Conservation (phyloP, 768 basidiomycete species). For the Panaeolus papilionaceus region DNA sequence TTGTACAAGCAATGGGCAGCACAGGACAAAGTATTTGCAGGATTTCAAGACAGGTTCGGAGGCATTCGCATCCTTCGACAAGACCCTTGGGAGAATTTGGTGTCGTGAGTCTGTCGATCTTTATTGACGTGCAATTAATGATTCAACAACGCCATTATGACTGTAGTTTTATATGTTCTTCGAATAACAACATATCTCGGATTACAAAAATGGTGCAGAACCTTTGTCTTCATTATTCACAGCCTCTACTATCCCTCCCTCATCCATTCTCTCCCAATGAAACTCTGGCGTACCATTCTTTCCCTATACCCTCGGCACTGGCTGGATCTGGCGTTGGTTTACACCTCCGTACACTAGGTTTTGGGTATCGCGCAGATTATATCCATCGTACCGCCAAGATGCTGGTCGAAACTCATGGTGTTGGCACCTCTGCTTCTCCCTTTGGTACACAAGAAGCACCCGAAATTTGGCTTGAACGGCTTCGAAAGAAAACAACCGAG, state of each 20-base stretch:
- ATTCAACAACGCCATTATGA: neutral
- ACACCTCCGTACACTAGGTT: constrained; percentile 82
- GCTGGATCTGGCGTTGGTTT: constrained; percentile 60
- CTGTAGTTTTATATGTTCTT: constrained; percentile 93
- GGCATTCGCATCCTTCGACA: constrained; percentile 91
- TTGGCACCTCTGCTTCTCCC: constrained; percentile 23
- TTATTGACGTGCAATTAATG: neutral
- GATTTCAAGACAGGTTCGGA: constrained; percentile 63
- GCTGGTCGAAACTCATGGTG: constrained; percentile 63
- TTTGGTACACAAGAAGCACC: constrained; percentile 48
- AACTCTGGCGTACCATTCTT: constrained; percentile 68
- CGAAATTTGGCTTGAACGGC: constrained; percentile 63
- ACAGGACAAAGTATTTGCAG: constrained; percentile 78
- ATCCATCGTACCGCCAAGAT: constrained; percentile 85
- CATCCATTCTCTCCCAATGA: constrained; percentile 38
- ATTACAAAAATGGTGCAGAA: constrained; percentile 94
- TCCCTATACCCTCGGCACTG: constrained; percentile 80
- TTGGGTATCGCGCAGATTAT: constrained; percentile 94
- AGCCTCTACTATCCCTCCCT: constrained; percentile 60
- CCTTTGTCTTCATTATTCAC: constrained; percentile 80
- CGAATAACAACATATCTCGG: constrained; percentile 94
- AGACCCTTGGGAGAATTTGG: constrained; percentile 94
- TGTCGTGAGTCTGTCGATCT: constrained; percentile 69
- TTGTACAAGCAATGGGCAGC: constrained; percentile 81
- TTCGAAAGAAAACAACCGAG: constrained; percentile 55